Conservation (phyloP, 805 yeast genomes). For the Saturnispora halmiae region DNA sequence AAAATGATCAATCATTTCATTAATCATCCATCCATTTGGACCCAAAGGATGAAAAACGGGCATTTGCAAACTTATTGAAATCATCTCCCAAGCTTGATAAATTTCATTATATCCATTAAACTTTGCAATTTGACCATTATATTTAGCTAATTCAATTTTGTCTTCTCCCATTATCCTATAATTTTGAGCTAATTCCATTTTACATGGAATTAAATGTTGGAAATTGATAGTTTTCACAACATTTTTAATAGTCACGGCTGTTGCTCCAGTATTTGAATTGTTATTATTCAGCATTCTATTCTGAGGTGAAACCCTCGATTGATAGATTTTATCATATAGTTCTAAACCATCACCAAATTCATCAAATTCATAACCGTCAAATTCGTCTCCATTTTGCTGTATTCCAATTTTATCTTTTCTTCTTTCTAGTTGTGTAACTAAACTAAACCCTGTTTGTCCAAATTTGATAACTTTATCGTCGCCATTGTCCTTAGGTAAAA, state of each 20-base stretch:
- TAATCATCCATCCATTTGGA: constrained; percentile 25
- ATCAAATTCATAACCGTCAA: constrained; percentile 21
- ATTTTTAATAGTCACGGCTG: constrained; percentile 33
- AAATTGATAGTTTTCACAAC: constrained; percentile 59
- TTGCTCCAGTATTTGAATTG: too few species aligned
- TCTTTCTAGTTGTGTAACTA: constrained; percentile 25
- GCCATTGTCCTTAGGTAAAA: constrained; percentile 46
- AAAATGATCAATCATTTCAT: constrained; percentile 52
- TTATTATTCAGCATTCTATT: constrained; percentile 26
- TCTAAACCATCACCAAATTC: constrained; percentile 33
- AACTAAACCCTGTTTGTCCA: constrained; percentile 47
- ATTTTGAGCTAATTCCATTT: constrained; percentile 58
- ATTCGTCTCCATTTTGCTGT: constrained; percentile 21
- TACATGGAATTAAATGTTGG: constrained; percentile 63
- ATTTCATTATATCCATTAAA: constrained; percentile 52
- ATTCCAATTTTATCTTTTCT: constrained; percentile 24
- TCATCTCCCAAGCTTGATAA: constrained; percentile 66
- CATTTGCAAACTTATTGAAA: constrained; percentile 34
- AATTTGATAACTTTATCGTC: constrained; percentile 36
- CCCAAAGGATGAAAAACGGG: constrained; percentile 59
- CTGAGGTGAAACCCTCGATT: constrained; percentile 49
- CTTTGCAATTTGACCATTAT: constrained; percentile 55
- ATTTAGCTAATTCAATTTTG: constrained; percentile 52
- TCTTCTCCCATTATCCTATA: constrained; percentile 55
- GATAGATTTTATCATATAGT: constrained; percentile 43